These are phyloP conservation scores for Tephrocybe rancida DNA, from an alignment of 768 basidiomycete genomes.

Conservation along the genomic window DNA sequence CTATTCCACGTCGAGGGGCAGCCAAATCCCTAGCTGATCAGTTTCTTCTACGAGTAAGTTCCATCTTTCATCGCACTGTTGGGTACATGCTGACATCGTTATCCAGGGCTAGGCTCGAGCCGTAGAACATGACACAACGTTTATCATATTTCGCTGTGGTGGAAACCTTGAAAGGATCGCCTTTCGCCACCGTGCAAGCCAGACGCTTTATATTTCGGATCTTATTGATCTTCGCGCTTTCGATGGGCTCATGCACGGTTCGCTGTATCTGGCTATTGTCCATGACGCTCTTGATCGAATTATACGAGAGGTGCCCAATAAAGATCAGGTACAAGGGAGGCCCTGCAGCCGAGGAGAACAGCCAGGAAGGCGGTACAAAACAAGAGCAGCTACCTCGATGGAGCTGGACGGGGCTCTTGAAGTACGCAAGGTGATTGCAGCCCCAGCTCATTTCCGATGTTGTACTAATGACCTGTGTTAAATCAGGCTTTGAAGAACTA, in stretches of 20 bases:
- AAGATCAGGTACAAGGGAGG: not conserved
- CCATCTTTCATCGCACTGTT: not conserved
- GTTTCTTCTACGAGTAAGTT: not conserved
- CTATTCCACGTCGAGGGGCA: not conserved
- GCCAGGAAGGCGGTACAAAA: conserved; percentile 7
- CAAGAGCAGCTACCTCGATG: conserved; percentile 4
- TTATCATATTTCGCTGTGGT: conserved; percentile 22
- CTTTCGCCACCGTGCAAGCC: conserved; percentile 19
- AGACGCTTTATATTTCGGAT: conserved; percentile 21
- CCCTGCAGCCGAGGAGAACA: not conserved
- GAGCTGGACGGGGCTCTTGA: not conserved
- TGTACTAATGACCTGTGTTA: no score
- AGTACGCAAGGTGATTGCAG: no score
- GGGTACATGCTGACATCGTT: not conserved
- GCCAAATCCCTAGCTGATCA: not conserved
- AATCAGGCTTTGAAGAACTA: conserved; percentile 9
- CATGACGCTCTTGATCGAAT: conserved; percentile 19
- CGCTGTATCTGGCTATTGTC: conserved; percentile 17
- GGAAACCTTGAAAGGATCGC: conserved; percentile 16
- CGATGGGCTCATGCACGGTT: conserved; percentile 19
- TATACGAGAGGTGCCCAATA: not conserved
- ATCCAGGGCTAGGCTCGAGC: conserved; percentile 17
- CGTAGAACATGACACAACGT: conserved; percentile 15
- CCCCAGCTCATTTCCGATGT: no score
- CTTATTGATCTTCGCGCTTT: conserved; percentile 17